Base-by-base conservation (phyloP, 1,284 basidiomycete species). In the Cryptococcus sp. region DNA sequence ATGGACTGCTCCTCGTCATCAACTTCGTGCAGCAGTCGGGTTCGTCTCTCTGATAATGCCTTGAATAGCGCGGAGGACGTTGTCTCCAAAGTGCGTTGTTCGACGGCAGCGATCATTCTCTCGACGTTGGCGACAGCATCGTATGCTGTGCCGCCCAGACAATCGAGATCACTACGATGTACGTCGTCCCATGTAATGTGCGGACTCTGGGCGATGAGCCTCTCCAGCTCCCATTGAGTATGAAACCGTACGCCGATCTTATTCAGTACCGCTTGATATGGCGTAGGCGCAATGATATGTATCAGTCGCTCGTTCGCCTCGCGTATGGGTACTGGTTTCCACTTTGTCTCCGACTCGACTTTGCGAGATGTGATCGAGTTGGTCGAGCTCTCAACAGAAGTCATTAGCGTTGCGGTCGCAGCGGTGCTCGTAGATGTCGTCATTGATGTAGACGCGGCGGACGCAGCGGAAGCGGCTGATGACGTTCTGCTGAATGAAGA, bases 211-310 rank as follows among this genome's bases (percentile, higher is more conserved):
- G 45, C 50, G 22, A 74, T 22, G 11, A 54, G 57, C 17, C 66
- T 47, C 19, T 69, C 60, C 3, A 73, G 50, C 46, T 72, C 70
- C 71, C 70, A 73, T 54, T 72, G 73, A 1, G 72, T 63, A 13
- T 61, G 61, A 30, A 66, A 73, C 5, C 43, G 50, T 19, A 73
- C 42, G 10, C 57, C 58, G 4, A 50, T 19, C 23, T 53, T 54
- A 46, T 64, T 61, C 6, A 66, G 30, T 16, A 52, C 23, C 4
- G 52, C 58, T 43, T 68, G 68, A 38, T 68, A 68, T 1, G 46
- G 54, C 39, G 60, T 59, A 3, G 47, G 53, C 3, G 65, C 59
- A 17, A 64, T n/a, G 46, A 69, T 30, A 11, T 61, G 50, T 47
- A 70, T 52, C 19, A 45, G 41, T 15, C 59, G 42, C 41, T 67